phyloP scores from a whole-genome alignment of 768 basidiomycete genomes.

The Leccinellum luteum region DNA sequence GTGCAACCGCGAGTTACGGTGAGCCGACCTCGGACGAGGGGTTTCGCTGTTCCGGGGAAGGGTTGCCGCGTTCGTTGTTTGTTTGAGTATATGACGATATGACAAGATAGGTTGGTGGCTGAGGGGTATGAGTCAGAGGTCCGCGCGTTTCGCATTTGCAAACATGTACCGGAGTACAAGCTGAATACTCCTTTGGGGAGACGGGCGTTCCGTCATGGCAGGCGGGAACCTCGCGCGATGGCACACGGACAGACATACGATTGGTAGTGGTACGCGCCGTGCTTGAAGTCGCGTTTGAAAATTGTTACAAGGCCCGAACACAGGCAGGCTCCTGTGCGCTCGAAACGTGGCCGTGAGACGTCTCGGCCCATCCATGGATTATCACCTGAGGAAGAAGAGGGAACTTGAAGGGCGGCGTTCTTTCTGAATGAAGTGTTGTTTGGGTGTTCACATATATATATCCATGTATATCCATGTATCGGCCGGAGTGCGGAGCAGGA shows the following conservation, averaged over 20 bases:
- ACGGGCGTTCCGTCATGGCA: neutral
- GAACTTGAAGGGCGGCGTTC: neutral
- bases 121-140: neutral
- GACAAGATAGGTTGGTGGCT: neutral
- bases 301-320: neutral
- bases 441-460: neutral
- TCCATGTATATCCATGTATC: neutral
- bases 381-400: neutral
- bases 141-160: neutral
- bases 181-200: neutral
- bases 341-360: neutral
- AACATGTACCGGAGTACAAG: neutral
- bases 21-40: neutral
- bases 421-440: neutral
- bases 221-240: neutral
- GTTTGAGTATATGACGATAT: neutral
- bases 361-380: neutral
- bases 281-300: neutral
- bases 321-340: neutral
- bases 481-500: neutral
- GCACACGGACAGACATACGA: neutral
- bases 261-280: neutral
- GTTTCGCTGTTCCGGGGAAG: neutral
- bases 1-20: neutral
- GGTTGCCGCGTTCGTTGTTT: neutral